phyloP scores from a whole-genome alignment of 305 asterid genomes.

The Fraxinus albicans region DNA sequence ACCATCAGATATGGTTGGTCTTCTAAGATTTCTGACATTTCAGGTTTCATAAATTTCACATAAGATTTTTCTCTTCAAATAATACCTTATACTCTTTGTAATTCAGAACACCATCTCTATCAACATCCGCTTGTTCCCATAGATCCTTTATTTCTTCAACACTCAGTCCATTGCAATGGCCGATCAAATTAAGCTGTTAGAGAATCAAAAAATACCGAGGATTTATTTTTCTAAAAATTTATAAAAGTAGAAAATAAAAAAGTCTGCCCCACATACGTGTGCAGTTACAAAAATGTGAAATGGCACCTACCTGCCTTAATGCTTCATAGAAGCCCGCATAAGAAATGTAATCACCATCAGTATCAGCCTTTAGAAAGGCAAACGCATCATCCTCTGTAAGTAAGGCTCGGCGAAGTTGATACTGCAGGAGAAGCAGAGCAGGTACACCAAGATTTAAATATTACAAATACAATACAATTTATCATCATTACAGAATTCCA shows the following conservation, averaged over 20 bases:
- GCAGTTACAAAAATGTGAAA: neutral
- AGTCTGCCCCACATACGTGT: neutral
- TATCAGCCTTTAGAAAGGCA: slow-evolving; percentile 81
- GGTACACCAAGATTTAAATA: neutral
- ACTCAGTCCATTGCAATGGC: slow-evolving; percentile 80
- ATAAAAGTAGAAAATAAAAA: neutral
- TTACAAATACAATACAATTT: neutral
- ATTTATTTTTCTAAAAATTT: neutral
- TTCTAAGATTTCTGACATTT: neutral
- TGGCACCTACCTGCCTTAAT: slow-evolving; percentile 56
- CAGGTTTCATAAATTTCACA: neutral
- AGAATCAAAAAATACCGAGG: slow-evolving; percentile 6
- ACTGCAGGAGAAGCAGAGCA: slow-evolving; percentile 30
- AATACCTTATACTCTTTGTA: slow-evolving; percentile 81
- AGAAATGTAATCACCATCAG: slow-evolving; percentile 71
- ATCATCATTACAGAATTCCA: neutral
- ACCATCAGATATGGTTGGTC: neutral
- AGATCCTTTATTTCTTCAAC: slow-evolving; percentile 71
- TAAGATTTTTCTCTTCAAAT: neutral
- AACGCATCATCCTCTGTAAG: slow-evolving; percentile 81
- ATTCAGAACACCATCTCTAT: slow-evolving; percentile 78
- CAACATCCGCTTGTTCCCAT: slow-evolving; percentile 88
- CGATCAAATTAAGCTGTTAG: slow-evolving; percentile 79
- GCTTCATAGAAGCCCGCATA: slow-evolving; percentile 85
- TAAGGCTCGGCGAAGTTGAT: slow-evolving; percentile 77